Evolutionary conservation across 331 rosid genomes (phyloP), one percentile per base, ranked within the genome.

Genomic region (Rhamnella rubrinervis): DNA sequence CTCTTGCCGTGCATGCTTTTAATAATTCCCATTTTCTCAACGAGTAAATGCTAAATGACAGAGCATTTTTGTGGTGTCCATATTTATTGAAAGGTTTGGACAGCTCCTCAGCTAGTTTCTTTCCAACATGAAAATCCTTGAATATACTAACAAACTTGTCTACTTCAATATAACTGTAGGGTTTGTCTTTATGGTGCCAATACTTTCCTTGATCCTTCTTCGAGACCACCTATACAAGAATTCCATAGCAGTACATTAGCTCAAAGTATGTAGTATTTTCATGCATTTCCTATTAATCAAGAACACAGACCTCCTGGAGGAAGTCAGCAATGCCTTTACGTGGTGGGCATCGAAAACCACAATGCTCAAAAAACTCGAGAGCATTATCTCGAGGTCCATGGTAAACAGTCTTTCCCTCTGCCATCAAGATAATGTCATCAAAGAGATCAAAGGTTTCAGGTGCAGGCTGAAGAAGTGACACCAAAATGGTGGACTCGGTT

Each of bases 391-490:
- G 75, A 6, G 93, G 93, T 5, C 93, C 93, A 60, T 87, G 90
- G 68, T 85, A 87, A 6, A 83, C 88, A 59, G 85, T 65, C 69
- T 81, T 47, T 20, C 93, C 85, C 76, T 88, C 93, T 14, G 93
- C 81, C 55, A 88, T 50, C 6, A 88, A 81, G 65, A 88, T 66
- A 31, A 88, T 76, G 71, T 85, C 93, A 75, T 88, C 93, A 58
- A 87, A 84, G 49, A 87, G 87, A 13, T 75, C 83, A n/a, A 82
- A 87, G 53, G 89, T 84, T 80, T 87, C 92, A 0, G 95, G 92
- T 10, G 95, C 95, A 3, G 91, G 95, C 71, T 88, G 95, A 7
- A 88, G 84, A 25, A 88, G 66, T 18, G 91, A 83, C 65, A 88
- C 80, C 40, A 88, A 65, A 6, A 85, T 82, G 8, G 95, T 88